Base-by-base conservation (phyloP, 1,284 basidiomycete species). In the Porogramme epimiltina region DNA sequence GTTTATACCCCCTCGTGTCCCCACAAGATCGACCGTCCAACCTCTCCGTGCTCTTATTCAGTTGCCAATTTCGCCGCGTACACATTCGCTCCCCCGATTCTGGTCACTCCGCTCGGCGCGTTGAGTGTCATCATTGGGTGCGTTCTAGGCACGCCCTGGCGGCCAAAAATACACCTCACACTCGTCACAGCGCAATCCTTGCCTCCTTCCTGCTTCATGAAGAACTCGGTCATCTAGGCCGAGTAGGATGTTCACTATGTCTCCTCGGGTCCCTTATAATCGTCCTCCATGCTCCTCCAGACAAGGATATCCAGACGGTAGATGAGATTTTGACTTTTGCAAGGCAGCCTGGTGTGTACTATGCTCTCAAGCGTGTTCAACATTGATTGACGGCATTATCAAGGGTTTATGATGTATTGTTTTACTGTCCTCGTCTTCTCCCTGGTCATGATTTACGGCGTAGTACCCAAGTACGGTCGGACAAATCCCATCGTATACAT, bases 51-150 rank as follows among this genome's bases (percentile, higher is more conserved):
- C 42, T 9, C 20, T 15, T 13, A 42, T 37, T 11, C 63, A 97
- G 95, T 97, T 51, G 95, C 94, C 62, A 99, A 99, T 75, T 99
- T 99, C 73, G 94, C 96, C 6, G 97, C 97, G 3, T 99, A 99
- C 71, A 93, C 94, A 0, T 99, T 98, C 66, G 96, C 96, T 0
- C 96, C 96, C 50, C 94, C 96, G 59, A 97, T 98, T 64, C 79
- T 99, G 48, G 95, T 99, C 37, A 98, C 96, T 1, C 96, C 96
- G 4, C 77, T 99, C 13, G 96, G 96, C 51, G 95, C 96, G 11
- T 80, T 98, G 50, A 95, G 92, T 70, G 96, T 99, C n/a, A 84
- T 99, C 55, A 93, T 99, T 58, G 97, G 95, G 92, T 94, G 62
- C 55, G 89, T 73, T 34, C 28, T 6, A 8, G 13, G 13, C 6